Evolutionary conservation across 495 filamentous ascomycete genomes (phyloP).

Genomic region (Sabuloglossum arenarium): DNA sequence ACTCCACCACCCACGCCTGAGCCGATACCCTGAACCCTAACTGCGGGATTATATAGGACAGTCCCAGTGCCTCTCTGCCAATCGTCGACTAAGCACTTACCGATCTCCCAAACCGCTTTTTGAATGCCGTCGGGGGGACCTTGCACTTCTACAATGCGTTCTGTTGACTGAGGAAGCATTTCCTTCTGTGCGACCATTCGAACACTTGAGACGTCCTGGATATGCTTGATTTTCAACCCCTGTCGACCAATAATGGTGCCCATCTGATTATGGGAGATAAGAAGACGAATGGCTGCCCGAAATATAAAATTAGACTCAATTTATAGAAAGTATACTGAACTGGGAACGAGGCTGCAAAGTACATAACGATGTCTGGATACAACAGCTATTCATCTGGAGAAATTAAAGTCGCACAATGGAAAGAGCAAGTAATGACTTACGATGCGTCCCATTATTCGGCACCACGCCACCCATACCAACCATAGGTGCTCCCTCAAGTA

Average conservation of each 20-base stretch:
- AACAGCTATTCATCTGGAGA: neutral
- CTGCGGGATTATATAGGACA: slow-evolving; percentile 87
- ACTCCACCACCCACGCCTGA: slow-evolving; percentile 25
- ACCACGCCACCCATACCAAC: slow-evolving; percentile 87
- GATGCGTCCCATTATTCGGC: slow-evolving; percentile 71
- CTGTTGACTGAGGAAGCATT: slow-evolving; percentile 98
- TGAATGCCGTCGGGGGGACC: slow-evolving; percentile 86
- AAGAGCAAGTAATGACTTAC: slow-evolving; percentile 37
- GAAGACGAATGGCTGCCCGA: slow-evolving; percentile 64
- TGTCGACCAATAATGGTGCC: slow-evolving; percentile 94
- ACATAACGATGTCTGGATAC: too few relatives aligned
- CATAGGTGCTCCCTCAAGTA: slow-evolving; percentile 80
- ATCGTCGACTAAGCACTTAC: slow-evolving; percentile 94
- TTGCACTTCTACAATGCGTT: slow-evolving; percentile 90
- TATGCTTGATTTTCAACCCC: slow-evolving; percentile 97
- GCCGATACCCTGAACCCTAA: slow-evolving; percentile 49
- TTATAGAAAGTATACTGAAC: too few relatives aligned
- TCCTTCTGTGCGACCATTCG: slow-evolving; percentile 99
- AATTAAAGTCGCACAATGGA: neutral
- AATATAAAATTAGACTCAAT: neutral
- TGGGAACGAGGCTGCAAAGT: too few relatives aligned
- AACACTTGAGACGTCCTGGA: slow-evolving; percentile 89
- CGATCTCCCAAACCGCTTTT: slow-evolving; percentile 93
- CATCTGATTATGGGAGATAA: slow-evolving; percentile 99
- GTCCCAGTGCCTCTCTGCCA: slow-evolving; percentile 92